Base-by-base conservation (phyloP, 78 protist species). In the Speleostelium caveatum region DNA sequence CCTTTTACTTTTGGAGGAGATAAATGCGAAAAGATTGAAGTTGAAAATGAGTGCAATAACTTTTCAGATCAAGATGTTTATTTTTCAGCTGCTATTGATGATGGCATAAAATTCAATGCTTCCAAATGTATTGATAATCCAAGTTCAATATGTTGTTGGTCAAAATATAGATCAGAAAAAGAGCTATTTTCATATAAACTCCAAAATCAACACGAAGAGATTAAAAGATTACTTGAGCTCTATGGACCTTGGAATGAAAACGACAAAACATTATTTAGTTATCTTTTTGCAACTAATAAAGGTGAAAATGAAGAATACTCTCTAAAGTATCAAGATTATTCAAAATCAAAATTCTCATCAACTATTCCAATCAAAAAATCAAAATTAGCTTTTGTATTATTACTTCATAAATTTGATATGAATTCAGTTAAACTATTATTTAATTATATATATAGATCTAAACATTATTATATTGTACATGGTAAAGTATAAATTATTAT, bases 401-500 rank as follows among this genome's bases (percentile, higher is more conserved):
- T 76, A 35, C 10, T 76, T n/a, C 61, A 39, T 16, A 42, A 63
- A 7, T 26, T 63, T 35, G 51, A 61, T 33, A 33, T 63, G 3
- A 49, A 55, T 30, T 16, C 60, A 12, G 14, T 76, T 3, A 19
- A 76, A 63, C 10, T n/a, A n/a, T 24, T 76, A 51, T 63, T 76
- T 42, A 33, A 30, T 22, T 22, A 41, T 21, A 36, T 76, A 16
- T 76, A 76, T 49, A 61, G 38, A 33, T 53, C 74, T 3, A 76
- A 65, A 24, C 86, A 76, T 63, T 76, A 76, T 51, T 76, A 60
- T 63, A 53, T 65, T 3, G 45, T 76, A 45, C 87, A 65, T 38
- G 24, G 86, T 75, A 75, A 28, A 41, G n/a, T n/a, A n/a, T n/a
- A n/a, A n/a, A n/a, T n/a, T n/a, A n/a, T n/a, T 75, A 36, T 14